These are phyloP conservation scores for Podosphaera xanthii DNA, from an alignment of 2,329 filamentous ascomycete genomes.

Conservation along the genomic window DNA sequence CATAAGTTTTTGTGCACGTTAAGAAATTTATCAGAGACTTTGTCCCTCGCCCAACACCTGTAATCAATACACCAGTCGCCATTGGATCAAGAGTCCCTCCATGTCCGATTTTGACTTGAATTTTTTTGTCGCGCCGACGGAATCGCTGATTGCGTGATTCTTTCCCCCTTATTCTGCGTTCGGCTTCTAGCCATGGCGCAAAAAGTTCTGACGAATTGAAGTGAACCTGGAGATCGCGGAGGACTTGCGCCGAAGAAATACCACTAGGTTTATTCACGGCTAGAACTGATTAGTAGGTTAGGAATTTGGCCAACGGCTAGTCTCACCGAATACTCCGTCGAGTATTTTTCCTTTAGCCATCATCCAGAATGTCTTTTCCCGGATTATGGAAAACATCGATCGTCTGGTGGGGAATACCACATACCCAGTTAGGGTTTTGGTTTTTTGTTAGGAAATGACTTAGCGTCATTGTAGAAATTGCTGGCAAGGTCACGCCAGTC, in stretches of 20 bases:
- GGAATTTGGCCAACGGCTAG: not conserved
- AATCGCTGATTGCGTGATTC: constrained; percentile 36
- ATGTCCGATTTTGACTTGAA: constrained; percentile 82
- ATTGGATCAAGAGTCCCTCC: constrained; percentile 88
- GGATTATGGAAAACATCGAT: not conserved
- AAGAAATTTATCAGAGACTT: constrained; percentile 63
- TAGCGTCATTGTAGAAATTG: no score
- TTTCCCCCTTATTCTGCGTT: constrained; percentile 29
- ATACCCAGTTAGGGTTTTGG: no score
- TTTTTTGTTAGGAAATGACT: no score
- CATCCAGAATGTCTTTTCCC: constrained; percentile 5
- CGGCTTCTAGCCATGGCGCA: constrained; percentile 47
- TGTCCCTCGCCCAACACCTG: constrained; percentile 71
- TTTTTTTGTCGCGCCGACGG: constrained; percentile 32
- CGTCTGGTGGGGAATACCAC: no score
- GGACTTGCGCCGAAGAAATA: constrained; percentile 70
- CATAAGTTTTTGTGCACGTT: constrained; percentile 79
- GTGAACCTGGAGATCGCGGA: constrained; percentile 64
- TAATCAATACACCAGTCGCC: constrained; percentile 76
- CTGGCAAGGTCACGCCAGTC: no score
- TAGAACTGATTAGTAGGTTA: constrained; percentile 17
- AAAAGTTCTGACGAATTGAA: constrained; percentile 71
- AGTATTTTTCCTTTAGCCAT: constrained; percentile 23
- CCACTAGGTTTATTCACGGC: constrained; percentile 83
- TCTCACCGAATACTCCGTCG: constrained; percentile 39